Conservation (phyloP, 805 yeast species). For the Cyberlindnera maclurae region DNA sequence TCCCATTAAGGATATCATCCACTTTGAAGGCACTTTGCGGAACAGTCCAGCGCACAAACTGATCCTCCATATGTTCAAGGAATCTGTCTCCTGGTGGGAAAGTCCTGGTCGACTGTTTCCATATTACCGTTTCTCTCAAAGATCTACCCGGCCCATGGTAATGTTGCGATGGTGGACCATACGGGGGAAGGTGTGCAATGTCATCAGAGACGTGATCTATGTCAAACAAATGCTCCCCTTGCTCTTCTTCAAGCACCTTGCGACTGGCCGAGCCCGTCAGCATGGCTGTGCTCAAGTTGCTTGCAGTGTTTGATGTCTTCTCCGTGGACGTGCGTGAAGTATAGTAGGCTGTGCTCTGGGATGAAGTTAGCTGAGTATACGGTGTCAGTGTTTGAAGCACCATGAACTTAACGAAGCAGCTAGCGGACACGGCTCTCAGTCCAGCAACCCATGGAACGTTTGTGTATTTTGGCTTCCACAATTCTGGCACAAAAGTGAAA, state of each 20-base stretch:
- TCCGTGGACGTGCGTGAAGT: background rate
- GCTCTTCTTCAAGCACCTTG: too few relatives aligned
- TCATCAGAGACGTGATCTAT: conserved; percentile 4
- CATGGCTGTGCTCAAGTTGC: too few relatives aligned
- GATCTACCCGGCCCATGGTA: conserved; percentile 16
- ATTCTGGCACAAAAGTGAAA: background rate
- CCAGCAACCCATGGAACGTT: too few relatives aligned
- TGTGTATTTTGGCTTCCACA: background rate
- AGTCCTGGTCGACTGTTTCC: conserved; percentile 24
- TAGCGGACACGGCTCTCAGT: too few relatives aligned
- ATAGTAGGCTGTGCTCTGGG: too few relatives aligned
- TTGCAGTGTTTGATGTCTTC: too few relatives aligned
- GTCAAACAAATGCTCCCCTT: too few relatives aligned
- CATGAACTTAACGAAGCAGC: too few relatives aligned
- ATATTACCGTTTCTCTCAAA: conserved; percentile 23
- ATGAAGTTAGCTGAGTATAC: background rate
- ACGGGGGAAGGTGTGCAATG: conserved; percentile 18
- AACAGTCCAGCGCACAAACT: conserved; percentile 30
- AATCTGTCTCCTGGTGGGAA: conserved; percentile 23
- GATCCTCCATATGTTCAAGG: conserved; percentile 29
- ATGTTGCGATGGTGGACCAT: conserved; percentile 6
- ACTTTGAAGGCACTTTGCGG: conserved; percentile 22
- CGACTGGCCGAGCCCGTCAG: too few relatives aligned
- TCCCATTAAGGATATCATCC: conserved; percentile 26
- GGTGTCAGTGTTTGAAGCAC: background rate